Evolutionary conservation across 441 rosid species (phyloP).

Genomic region (Sinapis alba): DNA sequence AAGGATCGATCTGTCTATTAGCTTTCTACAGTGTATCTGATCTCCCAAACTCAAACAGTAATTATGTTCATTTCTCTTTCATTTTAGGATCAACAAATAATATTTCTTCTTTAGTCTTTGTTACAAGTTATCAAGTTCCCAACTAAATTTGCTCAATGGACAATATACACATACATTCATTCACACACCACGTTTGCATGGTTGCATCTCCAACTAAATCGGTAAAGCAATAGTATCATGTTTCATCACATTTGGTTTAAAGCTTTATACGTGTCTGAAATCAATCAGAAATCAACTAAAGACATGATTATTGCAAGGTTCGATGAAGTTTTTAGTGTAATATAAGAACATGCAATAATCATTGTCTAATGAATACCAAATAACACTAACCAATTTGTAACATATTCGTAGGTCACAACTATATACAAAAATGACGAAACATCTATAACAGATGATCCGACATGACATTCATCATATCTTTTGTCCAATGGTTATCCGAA

Average conservation of each 20-base stretch:
- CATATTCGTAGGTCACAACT: conserved; percentile 24
- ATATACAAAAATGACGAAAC: conserved; percentile 34
- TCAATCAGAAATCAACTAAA: conserved; percentile 14
- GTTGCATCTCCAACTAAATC: neutral
- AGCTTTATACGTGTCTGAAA: conserved; percentile 2
- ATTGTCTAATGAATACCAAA: conserved; percentile 5
- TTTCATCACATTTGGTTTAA: neutral
- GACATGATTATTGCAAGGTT: too few relatives aligned
- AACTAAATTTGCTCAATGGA: neutral
- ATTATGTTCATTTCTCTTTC: neutral
- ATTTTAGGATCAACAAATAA: neutral
- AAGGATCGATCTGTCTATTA: neutral
- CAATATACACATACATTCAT: neutral
- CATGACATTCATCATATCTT: conserved; percentile 32
- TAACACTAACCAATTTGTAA: conserved; percentile 6
- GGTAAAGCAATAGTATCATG: neutral
- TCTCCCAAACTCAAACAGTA: neutral
- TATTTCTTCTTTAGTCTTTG: neutral
- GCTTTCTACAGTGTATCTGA: neutral
- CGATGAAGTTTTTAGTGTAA: too few relatives aligned
- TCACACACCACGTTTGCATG: neutral
- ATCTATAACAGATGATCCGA: conserved; percentile 38
- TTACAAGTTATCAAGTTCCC: neutral
- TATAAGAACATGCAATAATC: too few relatives aligned
- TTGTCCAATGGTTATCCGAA: conserved; percentile 19